A percentile compares a stretch with the other conserved stretches of the same genome.
These are phyloP conservation scores for Silene noctiflora DNA, from an alignment of 179 eudicot species.

Conservation along the genomic window DNA sequence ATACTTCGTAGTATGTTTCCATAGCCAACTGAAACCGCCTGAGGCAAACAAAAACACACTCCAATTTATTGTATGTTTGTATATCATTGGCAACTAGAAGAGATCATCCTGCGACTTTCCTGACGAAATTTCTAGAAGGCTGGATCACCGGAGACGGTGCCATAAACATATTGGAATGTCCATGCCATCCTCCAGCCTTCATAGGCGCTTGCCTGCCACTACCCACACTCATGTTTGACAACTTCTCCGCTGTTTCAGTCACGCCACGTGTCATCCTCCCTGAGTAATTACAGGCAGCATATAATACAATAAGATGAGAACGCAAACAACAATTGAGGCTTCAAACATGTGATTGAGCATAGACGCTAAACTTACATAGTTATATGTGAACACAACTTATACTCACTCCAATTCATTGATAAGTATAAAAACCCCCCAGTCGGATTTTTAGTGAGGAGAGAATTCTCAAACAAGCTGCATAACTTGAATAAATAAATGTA, in stretches of 20 bases:
- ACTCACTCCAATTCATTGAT: neutral
- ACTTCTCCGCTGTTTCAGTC: slow-evolving; percentile 59
- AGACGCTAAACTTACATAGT: too few relatives aligned
- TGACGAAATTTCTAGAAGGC: slow-evolving; percentile 25
- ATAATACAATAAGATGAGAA: neutral
- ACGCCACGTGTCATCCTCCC: slow-evolving; percentile 50
- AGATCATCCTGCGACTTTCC: slow-evolving; percentile 41
- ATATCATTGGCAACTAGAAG: slow-evolving; percentile 3
- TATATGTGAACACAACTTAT: neutral
- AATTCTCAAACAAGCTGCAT: too few relatives aligned
- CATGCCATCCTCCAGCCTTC: slow-evolving; percentile 47
- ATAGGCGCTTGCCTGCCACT: slow-evolving; percentile 53
- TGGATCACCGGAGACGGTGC: slow-evolving; percentile 35
- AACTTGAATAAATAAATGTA: too few relatives aligned
- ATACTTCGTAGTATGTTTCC: too few relatives aligned
- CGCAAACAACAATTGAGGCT: neutral
- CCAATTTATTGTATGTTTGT: too few relatives aligned
- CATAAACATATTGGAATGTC: slow-evolving; percentile 32
- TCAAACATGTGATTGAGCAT: neutral
- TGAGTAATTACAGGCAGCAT: slow-evolving; percentile 39
- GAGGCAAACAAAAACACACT: too few relatives aligned
- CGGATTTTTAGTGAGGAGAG: too few relatives aligned
- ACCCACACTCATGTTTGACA: slow-evolving; percentile 56
- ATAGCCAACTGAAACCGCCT: too few relatives aligned
- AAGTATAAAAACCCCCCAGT: too few relatives aligned